Percentiles rank a stretch among this genome's conserved stretches.
Conservation (phyloP, 2,329 filamentous ascomycete species). For the Apiospora arundinis region DNA sequence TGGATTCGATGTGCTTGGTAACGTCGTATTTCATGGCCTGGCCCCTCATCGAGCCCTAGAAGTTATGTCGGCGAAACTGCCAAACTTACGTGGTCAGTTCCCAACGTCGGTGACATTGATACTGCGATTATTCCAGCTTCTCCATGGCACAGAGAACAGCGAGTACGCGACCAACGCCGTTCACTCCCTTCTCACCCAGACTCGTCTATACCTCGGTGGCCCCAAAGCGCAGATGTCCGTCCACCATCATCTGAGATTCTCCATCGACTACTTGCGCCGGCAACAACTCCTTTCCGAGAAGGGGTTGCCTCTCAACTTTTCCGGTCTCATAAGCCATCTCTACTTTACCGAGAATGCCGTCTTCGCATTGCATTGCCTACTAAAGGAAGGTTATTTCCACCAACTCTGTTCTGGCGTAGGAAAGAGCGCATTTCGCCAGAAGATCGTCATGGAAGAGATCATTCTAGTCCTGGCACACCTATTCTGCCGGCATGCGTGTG, state of each 20-base stretch:
- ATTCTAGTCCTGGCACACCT: too few species aligned
- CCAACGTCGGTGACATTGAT: conserved; percentile 77
- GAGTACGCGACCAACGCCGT: conserved; percentile 67
- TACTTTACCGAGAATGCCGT: too few species aligned
- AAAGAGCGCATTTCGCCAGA: too few species aligned
- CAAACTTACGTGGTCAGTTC: conserved; percentile 79
- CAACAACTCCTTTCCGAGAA: too few species aligned
- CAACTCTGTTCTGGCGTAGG: too few species aligned
- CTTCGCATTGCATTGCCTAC: too few species aligned
- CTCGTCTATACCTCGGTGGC: conserved; percentile 73
- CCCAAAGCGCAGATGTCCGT: conserved; percentile 71
- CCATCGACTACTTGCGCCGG: conserved; percentile 83
- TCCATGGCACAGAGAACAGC: conserved; percentile 70
- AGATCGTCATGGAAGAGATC: too few species aligned
- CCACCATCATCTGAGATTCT: conserved; percentile 79
- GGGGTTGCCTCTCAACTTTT: too few species aligned
- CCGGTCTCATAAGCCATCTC: too few species aligned
- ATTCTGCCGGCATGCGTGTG: too few species aligned
- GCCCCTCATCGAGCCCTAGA: conserved; percentile 65
- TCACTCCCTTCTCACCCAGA: conserved; percentile 72
- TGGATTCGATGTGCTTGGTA: conserved; percentile 81
- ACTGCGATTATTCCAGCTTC: conserved; percentile 69
- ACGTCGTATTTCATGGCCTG: conserved; percentile 79
- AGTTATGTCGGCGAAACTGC: conserved; percentile 75
- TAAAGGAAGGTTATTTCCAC: too few species aligned